A percentile compares a stretch with the other conserved stretches of the same genome.
Evolutionary conservation across 1,284 basidiomycete species (phyloP).

Genomic region (Sporisorium reilianum): DNA sequence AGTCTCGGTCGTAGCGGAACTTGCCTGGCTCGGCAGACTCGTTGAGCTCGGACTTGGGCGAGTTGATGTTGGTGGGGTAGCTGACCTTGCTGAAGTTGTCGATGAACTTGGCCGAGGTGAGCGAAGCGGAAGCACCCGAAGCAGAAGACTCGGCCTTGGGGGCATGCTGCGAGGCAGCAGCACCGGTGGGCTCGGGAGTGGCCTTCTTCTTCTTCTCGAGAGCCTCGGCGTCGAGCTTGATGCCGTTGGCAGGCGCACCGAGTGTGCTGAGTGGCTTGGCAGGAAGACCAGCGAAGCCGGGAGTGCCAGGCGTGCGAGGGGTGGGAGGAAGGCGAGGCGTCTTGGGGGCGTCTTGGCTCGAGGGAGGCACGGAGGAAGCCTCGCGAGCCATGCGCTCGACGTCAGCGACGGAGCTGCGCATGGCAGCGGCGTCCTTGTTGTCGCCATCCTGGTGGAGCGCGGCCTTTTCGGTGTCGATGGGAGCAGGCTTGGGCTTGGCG

Average conservation of each 20-base stretch:
- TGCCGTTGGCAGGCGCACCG: constrained; percentile 45
- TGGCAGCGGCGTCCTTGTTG: constrained; percentile 40
- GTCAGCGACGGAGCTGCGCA: constrained; percentile 58
- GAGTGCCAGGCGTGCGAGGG: constrained; percentile 62
- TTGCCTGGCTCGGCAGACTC: constrained; percentile 83
- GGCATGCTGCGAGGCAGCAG: constrained; percentile 36
- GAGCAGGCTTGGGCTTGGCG: constrained; percentile 47
- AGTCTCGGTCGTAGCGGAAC: constrained; percentile 97
- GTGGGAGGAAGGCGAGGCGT: constrained; percentile 56
- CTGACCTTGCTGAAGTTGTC: constrained; percentile 82
- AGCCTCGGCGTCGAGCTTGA: constrained; percentile 63
- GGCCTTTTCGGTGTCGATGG: constrained; percentile 50
- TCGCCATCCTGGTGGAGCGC: constrained; percentile 38
- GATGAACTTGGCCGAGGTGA: constrained; percentile 72
- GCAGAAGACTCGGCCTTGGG: constrained; percentile 48
- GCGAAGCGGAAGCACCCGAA: constrained; percentile 50
- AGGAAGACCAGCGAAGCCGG: constrained; percentile 64
- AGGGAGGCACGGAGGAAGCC: constrained; percentile 63
- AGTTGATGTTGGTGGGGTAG: constrained; percentile 86
- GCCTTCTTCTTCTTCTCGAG: constrained; percentile 62
- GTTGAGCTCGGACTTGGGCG: constrained; percentile 88
- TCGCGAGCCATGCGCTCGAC: constrained; percentile 65
- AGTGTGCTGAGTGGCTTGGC: constrained; percentile 62
- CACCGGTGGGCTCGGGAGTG: constrained; percentile 25
- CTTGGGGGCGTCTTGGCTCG: constrained; percentile 56